Base-by-base conservation (phyloP, 345 rosid genomes). In the Citrus glauca region DNA sequence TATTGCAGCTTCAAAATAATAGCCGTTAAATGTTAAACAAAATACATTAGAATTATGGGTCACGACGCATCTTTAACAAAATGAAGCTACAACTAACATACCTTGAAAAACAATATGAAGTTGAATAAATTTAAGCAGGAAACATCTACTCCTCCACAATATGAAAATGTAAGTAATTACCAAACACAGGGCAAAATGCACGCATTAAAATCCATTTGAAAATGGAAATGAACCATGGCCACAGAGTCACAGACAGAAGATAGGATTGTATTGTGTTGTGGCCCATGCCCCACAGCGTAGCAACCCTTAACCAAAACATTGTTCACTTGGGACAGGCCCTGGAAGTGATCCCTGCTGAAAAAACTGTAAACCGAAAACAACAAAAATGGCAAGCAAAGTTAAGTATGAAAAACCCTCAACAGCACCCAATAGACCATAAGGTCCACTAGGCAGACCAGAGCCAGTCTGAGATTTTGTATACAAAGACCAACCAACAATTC, bases 381-480 rank as follows among this genome's bases (percentile, higher is more conserved):
- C 87, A 70, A 90, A 27, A 85, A 95, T 91, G 81, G 90, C 92
- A 8, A 92, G 77, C 76, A 92, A 76, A 50, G 92, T 81, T 68
- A 95, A 71, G 82, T 91, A 95, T 0, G 95, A 90, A 38, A 95
- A 78, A 9, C 95, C 98, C 53, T 95, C 98, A 3, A 92, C 93
- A 19, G 93, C 98, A 19, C 94, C 98, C 81, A 95, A 74, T 77
- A 93, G 80, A 33, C 98, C 95, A 74, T 84, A 90, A 28, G 97
- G 94, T 20, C 98, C 98, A 72, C 83, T 90, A 1, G 98, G 93
- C 10, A 93, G 88, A 69, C 98, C 98, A 9, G 98, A 91, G 35
- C 98, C 97, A 14, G 97, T 93, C 85, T 86, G 93, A 40, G 86
- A 65, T 80, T 95, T 95, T 7, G 92, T 90, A 85, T 89, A 93